These are phyloP conservation scores for Clarireedia homoeocarpa DNA, from an alignment of 2,329 filamentous ascomycete genomes.

Conservation along the genomic window DNA sequence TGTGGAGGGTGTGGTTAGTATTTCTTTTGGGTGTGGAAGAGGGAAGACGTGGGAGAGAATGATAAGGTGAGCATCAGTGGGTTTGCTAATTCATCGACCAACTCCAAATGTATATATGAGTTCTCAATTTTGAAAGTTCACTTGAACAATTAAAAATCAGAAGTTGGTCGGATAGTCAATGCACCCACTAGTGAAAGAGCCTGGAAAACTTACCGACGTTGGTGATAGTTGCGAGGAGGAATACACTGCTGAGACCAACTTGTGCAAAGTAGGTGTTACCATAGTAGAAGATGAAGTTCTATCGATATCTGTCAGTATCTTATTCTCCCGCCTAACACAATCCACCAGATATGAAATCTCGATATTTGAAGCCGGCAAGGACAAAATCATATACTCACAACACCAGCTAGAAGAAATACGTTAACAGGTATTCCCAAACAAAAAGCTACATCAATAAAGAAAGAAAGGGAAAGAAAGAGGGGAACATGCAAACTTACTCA, in stretches of 20 bases:
- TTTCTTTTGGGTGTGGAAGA: neutral
- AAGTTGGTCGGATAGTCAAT: too few species aligned
- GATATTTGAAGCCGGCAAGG: too few species aligned
- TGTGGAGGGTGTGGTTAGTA: neutral
- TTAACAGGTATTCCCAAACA: neutral
- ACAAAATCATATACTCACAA: slow-evolving; percentile 31
- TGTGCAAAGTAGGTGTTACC: slow-evolving; percentile 86
- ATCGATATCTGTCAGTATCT: too few species aligned
- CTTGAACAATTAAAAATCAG: too few species aligned
- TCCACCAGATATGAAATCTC: too few species aligned
- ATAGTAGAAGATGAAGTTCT: slow-evolving; percentile 84
- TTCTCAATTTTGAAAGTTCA: too few species aligned
- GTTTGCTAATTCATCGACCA: too few species aligned
- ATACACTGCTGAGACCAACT: slow-evolving; percentile 62
- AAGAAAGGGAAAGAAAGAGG: neutral
- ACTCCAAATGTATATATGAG: too few species aligned
- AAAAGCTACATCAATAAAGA: too few species aligned
- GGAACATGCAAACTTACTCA: slow-evolving; percentile 27
- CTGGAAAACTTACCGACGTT: neutral
- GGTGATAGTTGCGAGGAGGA: slow-evolving; percentile 79
- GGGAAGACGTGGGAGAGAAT: too few species aligned
- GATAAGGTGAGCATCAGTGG: neutral
- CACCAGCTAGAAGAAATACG: slow-evolving; percentile 50
- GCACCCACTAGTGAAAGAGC: neutral
- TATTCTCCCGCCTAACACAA: too few species aligned